Conservation (phyloP, 371 early-diverging fungal genomes). For the Mucor lusitanicus region DNA sequence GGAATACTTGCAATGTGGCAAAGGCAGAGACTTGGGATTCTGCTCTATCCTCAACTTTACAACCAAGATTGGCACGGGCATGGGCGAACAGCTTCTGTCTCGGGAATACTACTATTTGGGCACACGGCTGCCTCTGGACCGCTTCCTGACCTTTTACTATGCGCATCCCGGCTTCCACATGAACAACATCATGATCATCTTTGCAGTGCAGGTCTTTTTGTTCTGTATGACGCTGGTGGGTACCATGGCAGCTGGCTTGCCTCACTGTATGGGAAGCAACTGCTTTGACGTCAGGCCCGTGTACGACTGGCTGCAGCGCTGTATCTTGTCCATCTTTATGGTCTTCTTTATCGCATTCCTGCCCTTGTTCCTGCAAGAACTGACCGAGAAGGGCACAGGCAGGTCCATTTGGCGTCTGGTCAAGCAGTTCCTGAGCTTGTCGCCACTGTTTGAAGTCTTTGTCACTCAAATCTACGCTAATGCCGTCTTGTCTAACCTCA, state of each 20-base stretch:
- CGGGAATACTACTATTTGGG: constrained; percentile 91
- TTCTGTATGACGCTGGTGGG: constrained; percentile 78
- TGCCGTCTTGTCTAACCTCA: constrained; percentile 79
- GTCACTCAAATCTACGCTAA: constrained; percentile 88
- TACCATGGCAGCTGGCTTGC: constrained; percentile 68
- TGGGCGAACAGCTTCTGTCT: constrained; percentile 92
- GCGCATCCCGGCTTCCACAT: constrained; percentile 92
- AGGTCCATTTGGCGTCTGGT: constrained; percentile 73
- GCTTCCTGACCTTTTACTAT: constrained; percentile 88
- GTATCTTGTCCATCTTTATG: constrained; percentile 76
- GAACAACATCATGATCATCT: constrained; percentile 90
- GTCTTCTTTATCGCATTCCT: constrained; percentile 84
- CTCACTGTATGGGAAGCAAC: constrained; percentile 48
- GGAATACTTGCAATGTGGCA: constrained; percentile 92
- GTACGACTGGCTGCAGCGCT: constrained; percentile 80
- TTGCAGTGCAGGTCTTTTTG: constrained; percentile 83
- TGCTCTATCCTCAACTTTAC: constrained; percentile 88
- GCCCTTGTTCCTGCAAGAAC: constrained; percentile 84
- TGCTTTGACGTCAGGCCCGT: constrained; percentile 77
- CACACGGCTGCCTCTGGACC: constrained; percentile 81
- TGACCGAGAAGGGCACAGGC: constrained; percentile 83
- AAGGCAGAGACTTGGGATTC: constrained; percentile 92
- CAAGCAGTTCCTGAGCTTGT: constrained; percentile 83
- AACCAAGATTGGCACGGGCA: constrained; percentile 91
- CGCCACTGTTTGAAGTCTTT: constrained; percentile 89